Conservation (phyloP, 2,329 filamentous ascomycete species). For the Fusarium nygamai region DNA sequence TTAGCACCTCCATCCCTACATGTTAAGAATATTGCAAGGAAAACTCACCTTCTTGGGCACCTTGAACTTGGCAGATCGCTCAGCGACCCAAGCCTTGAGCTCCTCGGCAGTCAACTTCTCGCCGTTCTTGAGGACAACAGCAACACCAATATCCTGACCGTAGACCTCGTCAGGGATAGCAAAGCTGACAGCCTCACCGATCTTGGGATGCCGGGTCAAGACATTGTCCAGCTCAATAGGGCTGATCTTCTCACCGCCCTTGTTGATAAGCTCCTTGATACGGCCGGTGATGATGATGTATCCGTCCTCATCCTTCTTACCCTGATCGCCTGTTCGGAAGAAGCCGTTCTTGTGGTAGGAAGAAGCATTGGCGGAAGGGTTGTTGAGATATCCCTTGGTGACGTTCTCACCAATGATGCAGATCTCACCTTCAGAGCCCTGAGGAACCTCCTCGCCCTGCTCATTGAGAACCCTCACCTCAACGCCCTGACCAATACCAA, state of each 20-base stretch:
- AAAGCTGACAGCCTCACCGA: slow-evolving; percentile 84
- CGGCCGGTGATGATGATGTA: slow-evolving; percentile 89
- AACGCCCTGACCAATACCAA: slow-evolving; percentile 85
- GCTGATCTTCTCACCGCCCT: slow-evolving; percentile 89
- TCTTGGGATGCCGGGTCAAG: slow-evolving; percentile 75
- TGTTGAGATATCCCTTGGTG: slow-evolving; percentile 87
- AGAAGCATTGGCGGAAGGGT: slow-evolving; percentile 76
- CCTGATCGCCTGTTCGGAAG: slow-evolving; percentile 90
- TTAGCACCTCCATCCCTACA: background rate
- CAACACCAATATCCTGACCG: slow-evolving; percentile 82
- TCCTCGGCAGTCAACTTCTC: slow-evolving; percentile 66
- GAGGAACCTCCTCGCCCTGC: slow-evolving; percentile 72
- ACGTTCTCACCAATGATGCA: slow-evolving; percentile 86
- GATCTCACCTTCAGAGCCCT: slow-evolving; percentile 81
- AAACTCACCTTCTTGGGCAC: slow-evolving; percentile 79
- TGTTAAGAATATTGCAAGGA: background rate
- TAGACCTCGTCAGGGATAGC: slow-evolving; percentile 85
- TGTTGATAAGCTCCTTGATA: slow-evolving; percentile 94
- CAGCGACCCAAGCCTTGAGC: slow-evolving; percentile 73
- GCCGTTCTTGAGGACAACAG: slow-evolving; percentile 77
- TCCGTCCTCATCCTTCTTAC: slow-evolving; percentile 80
- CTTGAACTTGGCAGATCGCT: slow-evolving; percentile 84
- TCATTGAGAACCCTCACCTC: slow-evolving; percentile 81
- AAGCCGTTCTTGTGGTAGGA: slow-evolving; percentile 81
- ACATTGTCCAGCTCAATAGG: slow-evolving; percentile 90